phyloP scores from a whole-genome alignment of 2,329 filamentous ascomycete genomes.

The Domatiomyces catenatus region DNA sequence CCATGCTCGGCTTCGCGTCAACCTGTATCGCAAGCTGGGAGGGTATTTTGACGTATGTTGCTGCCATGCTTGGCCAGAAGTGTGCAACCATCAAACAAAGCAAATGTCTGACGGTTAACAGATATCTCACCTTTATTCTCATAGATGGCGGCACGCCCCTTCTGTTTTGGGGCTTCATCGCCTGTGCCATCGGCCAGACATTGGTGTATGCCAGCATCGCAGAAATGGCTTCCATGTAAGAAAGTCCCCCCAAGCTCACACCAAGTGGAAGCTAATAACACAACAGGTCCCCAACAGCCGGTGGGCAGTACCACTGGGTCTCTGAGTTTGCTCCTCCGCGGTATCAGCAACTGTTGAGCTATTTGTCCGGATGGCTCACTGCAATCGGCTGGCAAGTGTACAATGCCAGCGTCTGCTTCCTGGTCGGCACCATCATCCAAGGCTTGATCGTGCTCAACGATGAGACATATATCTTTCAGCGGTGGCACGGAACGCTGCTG shows the following conservation, averaged over 20 bases:
- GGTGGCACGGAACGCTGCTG: constrained; percentile 16
- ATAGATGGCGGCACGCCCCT: constrained; percentile 38
- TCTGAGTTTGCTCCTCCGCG: constrained; percentile 37
- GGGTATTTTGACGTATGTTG: constrained; percentile 25
- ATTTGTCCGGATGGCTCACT: constrained; percentile 33
- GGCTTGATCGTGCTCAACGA: constrained; percentile 16
- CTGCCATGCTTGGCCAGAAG: not conserved
- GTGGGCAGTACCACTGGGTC: constrained; percentile 44
- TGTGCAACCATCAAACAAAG: not conserved
- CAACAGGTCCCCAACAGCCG: constrained; percentile 23
- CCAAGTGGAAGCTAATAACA: not conserved
- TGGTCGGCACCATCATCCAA: constrained; percentile 21
- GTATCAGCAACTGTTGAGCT: constrained; percentile 40
- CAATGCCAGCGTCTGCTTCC: constrained; percentile 26
- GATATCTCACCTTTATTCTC: constrained; percentile 9
- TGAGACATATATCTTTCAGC: constrained; percentile 9
- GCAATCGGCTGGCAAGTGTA: constrained; percentile 32
- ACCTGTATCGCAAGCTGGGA: constrained; percentile 32
- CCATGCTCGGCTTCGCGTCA: constrained; percentile 31
- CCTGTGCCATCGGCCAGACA: constrained; percentile 31
- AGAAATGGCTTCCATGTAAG: constrained; percentile 36
- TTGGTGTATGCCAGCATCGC: constrained; percentile 30
- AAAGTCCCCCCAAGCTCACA: not conserved
- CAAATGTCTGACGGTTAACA: not conserved
- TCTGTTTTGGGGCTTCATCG: constrained; percentile 37